Percentiles rank a stretch among this genome's conserved stretches.
phyloP scores from a whole-genome alignment of 2,329 filamentous ascomycete species.

The Ceratocystis destructans region DNA sequence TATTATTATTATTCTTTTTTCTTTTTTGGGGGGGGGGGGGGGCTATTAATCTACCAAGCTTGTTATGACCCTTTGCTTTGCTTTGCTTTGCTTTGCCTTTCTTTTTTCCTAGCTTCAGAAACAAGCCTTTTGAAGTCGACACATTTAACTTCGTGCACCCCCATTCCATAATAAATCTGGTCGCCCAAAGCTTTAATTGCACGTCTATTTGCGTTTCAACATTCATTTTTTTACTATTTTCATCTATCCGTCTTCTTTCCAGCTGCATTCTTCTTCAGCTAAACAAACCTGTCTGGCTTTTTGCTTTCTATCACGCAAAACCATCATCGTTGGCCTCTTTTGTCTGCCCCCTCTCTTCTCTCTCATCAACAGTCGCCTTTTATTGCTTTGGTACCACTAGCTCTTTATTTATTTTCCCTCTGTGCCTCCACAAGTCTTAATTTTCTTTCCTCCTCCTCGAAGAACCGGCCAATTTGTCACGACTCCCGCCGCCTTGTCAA shows the following conservation, averaged over 20 bases:
- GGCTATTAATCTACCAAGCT: not conserved
- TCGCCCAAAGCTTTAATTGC: not conserved
- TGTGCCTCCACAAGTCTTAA: not conserved
- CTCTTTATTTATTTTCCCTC: conserved; percentile 8
- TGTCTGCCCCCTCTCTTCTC: conserved; percentile 5
- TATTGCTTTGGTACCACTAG: conserved; percentile 6
- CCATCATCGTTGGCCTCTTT: conserved; percentile 15
- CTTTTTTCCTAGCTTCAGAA: not conserved
- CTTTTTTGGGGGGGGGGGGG: not conserved
- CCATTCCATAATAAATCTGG: not conserved
- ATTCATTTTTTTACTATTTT: not conserved
- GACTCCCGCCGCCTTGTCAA: not conserved
- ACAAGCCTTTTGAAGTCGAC: not conserved
- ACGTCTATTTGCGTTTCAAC: not conserved
- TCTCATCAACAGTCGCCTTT: conserved; percentile 15
- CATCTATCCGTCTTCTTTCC: not conserved
- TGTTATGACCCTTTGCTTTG: not conserved
- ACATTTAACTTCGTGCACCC: not conserved
- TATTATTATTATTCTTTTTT: not conserved
- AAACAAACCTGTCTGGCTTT: not conserved
- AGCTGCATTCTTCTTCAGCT: conserved; percentile 1
- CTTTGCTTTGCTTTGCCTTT: not conserved
- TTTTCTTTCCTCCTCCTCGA: not conserved
- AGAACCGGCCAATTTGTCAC: not conserved
- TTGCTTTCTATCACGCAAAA: conserved; percentile 1